Evolutionary conservation across 2,329 filamentous ascomycete genomes (phyloP).

Genomic region (Emmonsiellopsis sp.): DNA sequence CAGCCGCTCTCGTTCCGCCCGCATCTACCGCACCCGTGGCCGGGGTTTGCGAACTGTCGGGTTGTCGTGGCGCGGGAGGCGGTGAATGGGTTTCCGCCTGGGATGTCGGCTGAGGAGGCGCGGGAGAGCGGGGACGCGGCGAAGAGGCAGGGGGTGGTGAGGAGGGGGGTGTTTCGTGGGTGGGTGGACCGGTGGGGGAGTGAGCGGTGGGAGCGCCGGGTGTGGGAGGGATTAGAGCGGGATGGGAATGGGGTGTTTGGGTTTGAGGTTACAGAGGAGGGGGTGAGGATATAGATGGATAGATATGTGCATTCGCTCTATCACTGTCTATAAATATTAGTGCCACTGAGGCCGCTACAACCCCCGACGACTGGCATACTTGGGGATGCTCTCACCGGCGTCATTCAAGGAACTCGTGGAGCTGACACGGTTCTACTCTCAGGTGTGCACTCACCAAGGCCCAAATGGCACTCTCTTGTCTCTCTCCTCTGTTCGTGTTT

Average conservation of each 20-base stretch:
- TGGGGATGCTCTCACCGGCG: no score
- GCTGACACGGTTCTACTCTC: no score
- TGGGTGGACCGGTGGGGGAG: constrained; percentile 29
- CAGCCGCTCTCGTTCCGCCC: constrained; percentile 19
- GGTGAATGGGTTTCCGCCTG: constrained; percentile 12
- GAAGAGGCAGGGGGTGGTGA: constrained; percentile 26
- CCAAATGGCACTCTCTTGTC: no score
- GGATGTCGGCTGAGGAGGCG: no score
- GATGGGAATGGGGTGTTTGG: constrained; percentile 3
- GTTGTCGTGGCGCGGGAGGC: constrained; percentile 26
- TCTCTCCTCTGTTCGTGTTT: no score
- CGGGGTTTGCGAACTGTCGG: constrained; percentile 26
- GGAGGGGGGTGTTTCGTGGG: constrained; percentile 23
- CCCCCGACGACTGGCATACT: no score
- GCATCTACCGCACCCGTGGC: constrained; percentile 30
- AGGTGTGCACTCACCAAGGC: no score
- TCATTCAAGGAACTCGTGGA: no score
- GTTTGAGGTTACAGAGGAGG: constrained; percentile 6
- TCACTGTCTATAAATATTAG: no score
- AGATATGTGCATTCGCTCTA: no score
- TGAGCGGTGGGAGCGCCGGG: constrained; percentile 20
- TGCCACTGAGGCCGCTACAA: no score
- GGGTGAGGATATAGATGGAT: background rate
- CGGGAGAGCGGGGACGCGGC: constrained; percentile 18
- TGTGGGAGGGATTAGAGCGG: constrained; percentile 1